These are phyloP conservation scores for Oropetium thomaeum DNA, from an alignment of 176 grass and related monocot species.

Conservation along the genomic window DNA sequence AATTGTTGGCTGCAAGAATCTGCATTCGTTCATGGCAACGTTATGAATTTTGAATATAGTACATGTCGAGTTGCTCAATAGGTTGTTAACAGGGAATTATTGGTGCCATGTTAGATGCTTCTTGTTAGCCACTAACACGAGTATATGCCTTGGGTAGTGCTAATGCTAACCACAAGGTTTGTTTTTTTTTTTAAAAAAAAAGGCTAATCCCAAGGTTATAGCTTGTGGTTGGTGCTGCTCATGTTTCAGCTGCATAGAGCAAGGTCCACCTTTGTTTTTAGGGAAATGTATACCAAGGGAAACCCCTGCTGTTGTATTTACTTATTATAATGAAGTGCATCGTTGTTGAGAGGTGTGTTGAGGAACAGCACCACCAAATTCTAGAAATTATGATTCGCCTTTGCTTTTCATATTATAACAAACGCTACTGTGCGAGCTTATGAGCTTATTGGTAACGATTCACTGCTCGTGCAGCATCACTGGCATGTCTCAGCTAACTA, in stretches of 20 bases:
- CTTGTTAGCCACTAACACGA: neutral
- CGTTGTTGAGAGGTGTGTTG: too few species aligned
- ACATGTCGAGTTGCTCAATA: neutral
- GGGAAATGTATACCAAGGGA: too few species aligned
- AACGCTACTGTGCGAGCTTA: too few species aligned
- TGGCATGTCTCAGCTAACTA: neutral
- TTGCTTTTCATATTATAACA: too few species aligned
- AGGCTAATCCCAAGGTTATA: neutral
- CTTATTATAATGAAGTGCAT: too few species aligned
- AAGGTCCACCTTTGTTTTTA: too few species aligned
- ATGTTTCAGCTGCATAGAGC: slow-evolving; percentile 17
- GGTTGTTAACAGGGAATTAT: slow-evolving; percentile 23
- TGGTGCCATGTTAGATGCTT: slow-evolving; percentile 13
- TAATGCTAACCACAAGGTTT: neutral
- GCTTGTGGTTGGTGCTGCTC: neutral
- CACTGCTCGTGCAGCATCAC: neutral
- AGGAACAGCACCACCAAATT: too few species aligned
- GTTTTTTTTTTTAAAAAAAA: neutral
- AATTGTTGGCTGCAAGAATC: slow-evolving; percentile 35
- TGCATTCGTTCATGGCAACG: slow-evolving; percentile 3
- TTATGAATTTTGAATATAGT: slow-evolving; percentile 5
- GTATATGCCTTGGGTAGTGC: neutral
- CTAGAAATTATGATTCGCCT: too few species aligned
- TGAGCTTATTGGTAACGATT: too few species aligned
- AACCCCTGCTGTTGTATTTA: too few species aligned